Base-by-base conservation (phyloP, 176 grass and related monocot species). In the Carex littledalei region DNA sequence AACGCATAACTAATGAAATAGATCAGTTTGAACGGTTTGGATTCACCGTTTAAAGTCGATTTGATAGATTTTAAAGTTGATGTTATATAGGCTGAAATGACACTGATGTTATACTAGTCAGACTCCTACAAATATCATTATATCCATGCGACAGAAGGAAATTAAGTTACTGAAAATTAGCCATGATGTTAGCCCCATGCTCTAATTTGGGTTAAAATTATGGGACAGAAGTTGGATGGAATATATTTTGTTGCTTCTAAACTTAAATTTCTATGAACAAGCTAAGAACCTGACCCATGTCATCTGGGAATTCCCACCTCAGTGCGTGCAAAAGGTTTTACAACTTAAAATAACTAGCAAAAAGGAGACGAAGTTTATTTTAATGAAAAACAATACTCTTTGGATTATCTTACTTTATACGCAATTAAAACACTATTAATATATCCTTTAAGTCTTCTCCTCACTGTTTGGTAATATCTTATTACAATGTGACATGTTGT, bases 241-340 rank as follows among this genome's bases (percentile, higher is more conserved):
- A 15, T 67, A 12, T 15, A 8, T 53, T 45, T 29, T 43, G 58
- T 63, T 63, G 78, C 78, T 81, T 79, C 21, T 31, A 56, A 79
- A 45, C 22, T 34, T 34, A 31, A 18, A 58, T 79, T 53, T 34
- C 13, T 13, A 32, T 58, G 24, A 79, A 52, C 24, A 79, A 21
- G 22, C 76, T 79, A 79, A 79, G 76, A 79, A 79, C 76, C 47
- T 39, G 76, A 35, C 43, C 56, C 55, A 81, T 81, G 55, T 62
- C 20, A 62, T 18, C 29, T 81, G 78, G 78, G 56, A 35, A 18
- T 81, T 81, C 43, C 31, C 4, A 50, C 71, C 52, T 4, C 20
- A 26, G 20, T 75, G 9, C 52, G 20, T 75, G 71, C 45, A 53
- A 24, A 18, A 20, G 8, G 18, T 8, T 72, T 72, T 75, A 20